Conservation (phyloP, 1,139 yeast genomes). For the Diutina mesorugosa region DNA sequence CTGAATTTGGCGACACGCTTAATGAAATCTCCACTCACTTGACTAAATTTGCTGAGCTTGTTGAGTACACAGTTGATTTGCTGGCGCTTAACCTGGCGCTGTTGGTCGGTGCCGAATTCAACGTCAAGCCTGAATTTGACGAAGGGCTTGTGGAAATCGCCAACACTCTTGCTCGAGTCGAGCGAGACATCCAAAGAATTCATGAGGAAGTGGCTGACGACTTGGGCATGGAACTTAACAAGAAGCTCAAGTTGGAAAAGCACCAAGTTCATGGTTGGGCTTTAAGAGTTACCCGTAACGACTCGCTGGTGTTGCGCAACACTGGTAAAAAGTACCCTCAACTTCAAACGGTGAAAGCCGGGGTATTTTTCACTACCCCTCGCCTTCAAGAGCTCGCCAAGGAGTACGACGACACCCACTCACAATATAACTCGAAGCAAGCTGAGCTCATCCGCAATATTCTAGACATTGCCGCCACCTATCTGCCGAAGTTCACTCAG, state of each 20-base stretch:
- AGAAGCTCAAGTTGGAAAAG: slow-evolving; percentile 77
- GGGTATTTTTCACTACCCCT: slow-evolving; percentile 76
- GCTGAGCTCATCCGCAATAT: slow-evolving; percentile 71
- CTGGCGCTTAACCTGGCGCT: slow-evolving; percentile 57
- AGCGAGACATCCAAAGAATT: slow-evolving; percentile 40
- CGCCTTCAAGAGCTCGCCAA: slow-evolving; percentile 47
- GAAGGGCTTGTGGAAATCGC: slow-evolving; percentile 56
- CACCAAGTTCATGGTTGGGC: slow-evolving; percentile 91
- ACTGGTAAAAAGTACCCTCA: slow-evolving; percentile 50
- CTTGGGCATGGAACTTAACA: slow-evolving; percentile 68
- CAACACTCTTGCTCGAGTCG: slow-evolving; percentile 39
- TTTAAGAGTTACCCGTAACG: slow-evolving; percentile 80
- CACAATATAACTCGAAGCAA: slow-evolving; percentile 65
- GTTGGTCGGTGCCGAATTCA: slow-evolving; percentile 44
- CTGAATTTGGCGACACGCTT: slow-evolving; percentile 25
- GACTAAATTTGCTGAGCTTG: slow-evolving; percentile 65
- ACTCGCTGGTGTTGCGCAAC: slow-evolving; percentile 67
- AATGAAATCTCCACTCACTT: slow-evolving; percentile 36
- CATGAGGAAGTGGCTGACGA: slow-evolving; percentile 64
- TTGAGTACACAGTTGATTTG: slow-evolving; percentile 85
- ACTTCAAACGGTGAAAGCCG: slow-evolving; percentile 86
- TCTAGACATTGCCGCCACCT: slow-evolving; percentile 66
- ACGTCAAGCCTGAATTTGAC: slow-evolving; percentile 84
- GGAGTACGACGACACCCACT: slow-evolving; percentile 44
- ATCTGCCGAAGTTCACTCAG: slow-evolving; percentile 62